These are phyloP conservation scores for Coffea humblotiana DNA, from an alignment of 305 asterid species.

Conservation along the genomic window DNA sequence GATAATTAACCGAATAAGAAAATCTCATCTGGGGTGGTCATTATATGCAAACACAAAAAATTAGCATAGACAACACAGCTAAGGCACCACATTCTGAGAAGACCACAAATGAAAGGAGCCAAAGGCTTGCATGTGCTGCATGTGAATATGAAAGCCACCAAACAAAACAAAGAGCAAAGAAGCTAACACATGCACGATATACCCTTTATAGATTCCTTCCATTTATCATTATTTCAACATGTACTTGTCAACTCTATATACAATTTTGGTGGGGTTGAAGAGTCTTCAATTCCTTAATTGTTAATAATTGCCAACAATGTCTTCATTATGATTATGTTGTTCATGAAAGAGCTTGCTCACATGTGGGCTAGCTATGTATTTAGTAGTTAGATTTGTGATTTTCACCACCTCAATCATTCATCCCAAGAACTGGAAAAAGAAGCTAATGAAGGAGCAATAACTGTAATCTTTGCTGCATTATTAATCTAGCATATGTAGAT, in stretches of 20 bases:
- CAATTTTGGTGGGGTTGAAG: background rate
- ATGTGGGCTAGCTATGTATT: constrained; percentile 4
- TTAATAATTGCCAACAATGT: constrained; percentile 3
- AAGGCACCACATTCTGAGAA: constrained; percentile 8
- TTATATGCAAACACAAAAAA: background rate
- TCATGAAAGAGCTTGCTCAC: constrained; percentile 13
- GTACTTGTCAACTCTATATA: constrained; percentile 15
- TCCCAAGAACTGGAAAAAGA: constrained; percentile 1
- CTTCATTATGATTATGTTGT: constrained; percentile 1
- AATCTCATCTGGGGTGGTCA: background rate
- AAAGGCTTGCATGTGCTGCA: constrained; percentile 30
- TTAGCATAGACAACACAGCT: background rate
- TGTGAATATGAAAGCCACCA: constrained; percentile 27
- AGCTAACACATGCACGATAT: constrained; percentile 14
- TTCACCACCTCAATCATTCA: constrained; percentile 30
- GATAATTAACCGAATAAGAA: background rate
- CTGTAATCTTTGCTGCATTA: background rate
- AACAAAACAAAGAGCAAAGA: constrained; percentile 24
- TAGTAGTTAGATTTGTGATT: background rate
- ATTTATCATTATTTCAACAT: background rate
- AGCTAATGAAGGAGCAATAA: background rate
- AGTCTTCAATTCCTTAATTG: constrained; percentile 1
- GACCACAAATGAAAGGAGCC: constrained; percentile 1
- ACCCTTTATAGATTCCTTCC: constrained; percentile 9
- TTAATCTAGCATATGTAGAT: background rate